A percentile compares a stretch with the other conserved stretches of the same genome.
Evolutionary conservation across 306 rosid genomes (phyloP).

Genomic region (Glycyrrhiza uralensis): DNA sequence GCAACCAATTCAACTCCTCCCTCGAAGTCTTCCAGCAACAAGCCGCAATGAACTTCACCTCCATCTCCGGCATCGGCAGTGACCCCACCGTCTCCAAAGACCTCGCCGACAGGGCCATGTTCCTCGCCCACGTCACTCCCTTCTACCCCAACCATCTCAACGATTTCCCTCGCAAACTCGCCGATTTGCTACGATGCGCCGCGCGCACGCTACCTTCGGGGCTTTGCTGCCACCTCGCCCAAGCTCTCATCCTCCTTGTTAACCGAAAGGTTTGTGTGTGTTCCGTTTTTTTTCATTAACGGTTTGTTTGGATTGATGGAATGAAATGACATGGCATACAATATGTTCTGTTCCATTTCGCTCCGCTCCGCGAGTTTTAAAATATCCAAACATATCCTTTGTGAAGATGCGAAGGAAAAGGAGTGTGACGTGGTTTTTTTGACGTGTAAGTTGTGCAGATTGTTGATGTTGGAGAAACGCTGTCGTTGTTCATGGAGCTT

Average conservation of each 20-base stretch:
- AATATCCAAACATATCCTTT: too few relatives aligned
- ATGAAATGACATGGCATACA: too few relatives aligned
- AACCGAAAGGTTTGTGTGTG: slow-evolving; percentile 50
- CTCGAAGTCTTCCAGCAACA: slow-evolving; percentile 70
- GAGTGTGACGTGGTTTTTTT: not conserved
- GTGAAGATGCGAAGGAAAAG: not conserved
- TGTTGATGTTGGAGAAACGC: slow-evolving; percentile 56
- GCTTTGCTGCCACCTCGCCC: slow-evolving; percentile 48
- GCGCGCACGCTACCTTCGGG: slow-evolving; percentile 54
- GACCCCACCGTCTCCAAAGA: slow-evolving; percentile 72
- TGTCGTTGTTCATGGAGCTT: slow-evolving; percentile 73
- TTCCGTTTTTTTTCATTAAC: not conserved
- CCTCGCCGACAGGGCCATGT: slow-evolving; percentile 66
- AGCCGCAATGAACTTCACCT: slow-evolving; percentile 59
- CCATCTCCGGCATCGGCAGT: slow-evolving; percentile 59
- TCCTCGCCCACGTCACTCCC: slow-evolving; percentile 70
- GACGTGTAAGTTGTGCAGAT: slow-evolving; percentile 28
- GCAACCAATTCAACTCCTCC: slow-evolving; percentile 66
- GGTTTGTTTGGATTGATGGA: too few relatives aligned
- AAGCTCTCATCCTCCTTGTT: slow-evolving; percentile 64
- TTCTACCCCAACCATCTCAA: slow-evolving; percentile 56
- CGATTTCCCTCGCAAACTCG: slow-evolving; percentile 57
- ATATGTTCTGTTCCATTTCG: too few relatives aligned
- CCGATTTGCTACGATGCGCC: slow-evolving; percentile 55
- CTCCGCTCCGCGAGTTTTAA: too few relatives aligned